phyloP scores from a whole-genome alignment of 495 filamentous ascomycete genomes.

The Penicillium verhagenii region DNA sequence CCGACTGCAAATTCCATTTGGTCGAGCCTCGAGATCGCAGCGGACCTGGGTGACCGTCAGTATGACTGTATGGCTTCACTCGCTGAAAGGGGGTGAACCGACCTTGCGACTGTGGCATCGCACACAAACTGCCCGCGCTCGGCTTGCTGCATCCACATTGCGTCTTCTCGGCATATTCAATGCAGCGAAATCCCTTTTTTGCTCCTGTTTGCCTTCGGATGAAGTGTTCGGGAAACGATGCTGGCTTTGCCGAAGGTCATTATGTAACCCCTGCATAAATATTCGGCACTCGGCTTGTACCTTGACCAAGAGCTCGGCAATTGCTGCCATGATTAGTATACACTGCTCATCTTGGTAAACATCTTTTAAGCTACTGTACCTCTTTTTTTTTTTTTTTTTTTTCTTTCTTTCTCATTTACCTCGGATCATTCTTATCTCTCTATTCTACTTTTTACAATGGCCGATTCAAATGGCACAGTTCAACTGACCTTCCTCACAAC shows the following conservation, averaged over 20 bases:
- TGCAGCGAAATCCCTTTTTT: neutral
- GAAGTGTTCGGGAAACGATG: neutral
- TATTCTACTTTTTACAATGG: no score
- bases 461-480: slow-evolving; percentile 1
- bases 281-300: neutral
- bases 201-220: neutral
- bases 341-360: neutral
- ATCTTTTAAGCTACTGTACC: no score
- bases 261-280: neutral
- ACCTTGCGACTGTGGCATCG: slow-evolving; percentile 18
- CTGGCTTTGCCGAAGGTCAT: neutral
- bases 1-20: slow-evolving; percentile 4
- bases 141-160: neutral
- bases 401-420: no score
- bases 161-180: neutral
- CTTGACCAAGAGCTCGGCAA: neutral
- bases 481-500: slow-evolving; percentile 22
- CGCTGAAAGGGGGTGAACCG: neutral
- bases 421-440: neutral
- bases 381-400: no score
- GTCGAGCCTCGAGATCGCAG: slow-evolving; percentile 14
- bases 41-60: slow-evolving; percentile 4
- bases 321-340: neutral
- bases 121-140: slow-evolving; percentile 13
- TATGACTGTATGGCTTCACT: neutral